Percentiles rank a stretch among this genome's conserved stretches.
Conservation (phyloP, 306 rosid genomes). For the Quillaja saponaria region DNA sequence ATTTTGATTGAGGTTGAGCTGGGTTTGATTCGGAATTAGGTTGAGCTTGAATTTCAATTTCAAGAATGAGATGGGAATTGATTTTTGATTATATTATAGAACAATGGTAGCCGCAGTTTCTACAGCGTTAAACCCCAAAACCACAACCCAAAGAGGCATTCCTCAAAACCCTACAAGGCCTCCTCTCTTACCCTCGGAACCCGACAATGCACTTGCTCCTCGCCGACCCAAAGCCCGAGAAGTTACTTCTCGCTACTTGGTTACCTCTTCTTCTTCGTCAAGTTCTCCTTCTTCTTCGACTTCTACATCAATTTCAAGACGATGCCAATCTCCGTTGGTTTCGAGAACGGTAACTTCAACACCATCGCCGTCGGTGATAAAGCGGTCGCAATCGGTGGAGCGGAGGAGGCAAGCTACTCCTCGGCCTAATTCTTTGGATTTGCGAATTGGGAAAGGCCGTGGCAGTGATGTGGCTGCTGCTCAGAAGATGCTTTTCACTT, state of each 20-base stretch:
- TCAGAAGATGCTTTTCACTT: constrained; percentile 74
- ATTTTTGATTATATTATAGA: constrained; percentile 20
- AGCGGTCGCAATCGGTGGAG: constrained; percentile 66
- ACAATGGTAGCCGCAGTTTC: constrained; percentile 80
- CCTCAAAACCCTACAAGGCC: constrained; percentile 56
- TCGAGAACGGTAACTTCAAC: constrained; percentile 47
- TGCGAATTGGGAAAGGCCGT: constrained; percentile 34
- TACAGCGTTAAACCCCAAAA: constrained; percentile 53
- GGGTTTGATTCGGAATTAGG: constrained; percentile 4
- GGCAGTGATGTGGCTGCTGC: constrained; percentile 49
- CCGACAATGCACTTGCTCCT: constrained; percentile 65
- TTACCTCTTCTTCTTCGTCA: constrained; percentile 43
- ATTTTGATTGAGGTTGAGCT: too few species aligned
- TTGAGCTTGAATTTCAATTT: constrained; percentile 27
- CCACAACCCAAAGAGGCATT: constrained; percentile 40
- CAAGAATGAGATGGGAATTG: constrained; percentile 35
- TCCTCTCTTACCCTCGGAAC: constrained; percentile 77
- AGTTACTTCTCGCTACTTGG: constrained; percentile 79
- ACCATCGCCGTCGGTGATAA: constrained; percentile 37
- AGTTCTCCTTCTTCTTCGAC: constrained; percentile 41
- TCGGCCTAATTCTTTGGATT: constrained; percentile 43
- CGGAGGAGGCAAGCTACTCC: constrained; percentile 61
- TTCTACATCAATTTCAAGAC: constrained; percentile 41
- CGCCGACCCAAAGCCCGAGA: constrained; percentile 67
- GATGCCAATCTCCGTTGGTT: constrained; percentile 65